Percentiles rank a stretch among this genome's conserved stretches.
Evolutionary conservation across 2,329 filamentous ascomycete species (phyloP).

Genomic region (Microdochium nivale): DNA sequence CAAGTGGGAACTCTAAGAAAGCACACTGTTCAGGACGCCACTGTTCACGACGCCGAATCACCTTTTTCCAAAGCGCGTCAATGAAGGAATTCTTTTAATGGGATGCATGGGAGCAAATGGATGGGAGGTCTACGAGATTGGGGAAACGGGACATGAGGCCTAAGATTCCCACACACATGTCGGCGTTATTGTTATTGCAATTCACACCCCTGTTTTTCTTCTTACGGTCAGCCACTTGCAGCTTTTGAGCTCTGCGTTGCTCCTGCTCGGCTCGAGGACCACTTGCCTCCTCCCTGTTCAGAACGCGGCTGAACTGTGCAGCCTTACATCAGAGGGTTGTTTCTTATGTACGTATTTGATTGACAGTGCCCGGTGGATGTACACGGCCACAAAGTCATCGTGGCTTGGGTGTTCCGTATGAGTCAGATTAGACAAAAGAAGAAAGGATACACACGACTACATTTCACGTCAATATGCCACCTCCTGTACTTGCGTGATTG

Average conservation of each 20-base stretch:
- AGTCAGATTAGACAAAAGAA: too few species aligned
- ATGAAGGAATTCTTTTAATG: neutral
- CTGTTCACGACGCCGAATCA: neutral
- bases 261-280: too few species aligned
- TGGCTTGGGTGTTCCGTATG: too few species aligned
- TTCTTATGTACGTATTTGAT: too few species aligned
- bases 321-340: too few species aligned
- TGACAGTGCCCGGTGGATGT: too few species aligned
- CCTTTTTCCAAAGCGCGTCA: neutral
- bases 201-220: neutral
- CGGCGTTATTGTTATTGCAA: neutral
- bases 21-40: neutral
- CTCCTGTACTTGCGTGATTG: too few species aligned
- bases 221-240: neutral
- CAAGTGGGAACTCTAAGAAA: neutral
- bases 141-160: neutral
- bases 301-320: too few species aligned
- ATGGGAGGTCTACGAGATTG: neutral
- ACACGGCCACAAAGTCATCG: too few species aligned
- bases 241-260: too few species aligned
- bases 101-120: neutral
- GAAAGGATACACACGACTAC: conserved; percentile 8
- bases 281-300: too few species aligned
- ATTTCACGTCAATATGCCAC: too few species aligned
- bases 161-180: neutral